Evolutionary conservation across 2,329 filamentous ascomycete species (phyloP).

Genomic region (Aspergillus fischeri): DNA sequence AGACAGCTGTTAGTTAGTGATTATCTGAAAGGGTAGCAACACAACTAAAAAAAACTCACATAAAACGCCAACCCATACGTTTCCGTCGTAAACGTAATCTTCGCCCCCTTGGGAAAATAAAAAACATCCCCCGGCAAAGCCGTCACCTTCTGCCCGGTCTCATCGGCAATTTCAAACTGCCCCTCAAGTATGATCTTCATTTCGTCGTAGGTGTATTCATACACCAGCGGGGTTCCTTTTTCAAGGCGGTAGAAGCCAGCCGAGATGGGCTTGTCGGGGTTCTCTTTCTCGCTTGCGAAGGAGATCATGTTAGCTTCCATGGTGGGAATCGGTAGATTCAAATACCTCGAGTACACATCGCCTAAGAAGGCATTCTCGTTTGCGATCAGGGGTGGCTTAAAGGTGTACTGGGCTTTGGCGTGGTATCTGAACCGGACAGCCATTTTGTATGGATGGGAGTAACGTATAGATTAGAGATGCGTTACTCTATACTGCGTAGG

Average conservation of each 20-base stretch:
- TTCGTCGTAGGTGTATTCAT: constrained; percentile 67
- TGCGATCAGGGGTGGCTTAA: constrained; percentile 62
- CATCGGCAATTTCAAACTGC: constrained; percentile 61
- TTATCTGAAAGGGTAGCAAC: not conserved
- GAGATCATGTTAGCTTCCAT: not conserved
- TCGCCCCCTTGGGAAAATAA: constrained; percentile 63
- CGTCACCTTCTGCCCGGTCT: constrained; percentile 56
- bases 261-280: constrained; percentile 57
- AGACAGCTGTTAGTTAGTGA: not conserved
- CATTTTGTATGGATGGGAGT: constrained; percentile 25
- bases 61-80: constrained; percentile 60
- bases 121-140: constrained; percentile 63
- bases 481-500: not conserved
- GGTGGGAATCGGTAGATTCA: not conserved
- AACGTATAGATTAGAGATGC: not conserved
- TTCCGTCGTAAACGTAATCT: constrained; percentile 62
- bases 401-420: constrained; percentile 55
- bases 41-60: constrained; percentile 25
- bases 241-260: constrained; percentile 64
- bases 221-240: constrained; percentile 63
- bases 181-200: constrained; percentile 72
- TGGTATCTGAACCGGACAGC: constrained; percentile 49
- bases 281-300: constrained; percentile 46
- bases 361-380: constrained; percentile 66
- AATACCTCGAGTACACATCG: constrained; percentile 55